These are phyloP conservation scores for Apiotrichum veenhuisii DNA, from an alignment of 1,284 basidiomycete genomes.

Conservation along the genomic window DNA sequence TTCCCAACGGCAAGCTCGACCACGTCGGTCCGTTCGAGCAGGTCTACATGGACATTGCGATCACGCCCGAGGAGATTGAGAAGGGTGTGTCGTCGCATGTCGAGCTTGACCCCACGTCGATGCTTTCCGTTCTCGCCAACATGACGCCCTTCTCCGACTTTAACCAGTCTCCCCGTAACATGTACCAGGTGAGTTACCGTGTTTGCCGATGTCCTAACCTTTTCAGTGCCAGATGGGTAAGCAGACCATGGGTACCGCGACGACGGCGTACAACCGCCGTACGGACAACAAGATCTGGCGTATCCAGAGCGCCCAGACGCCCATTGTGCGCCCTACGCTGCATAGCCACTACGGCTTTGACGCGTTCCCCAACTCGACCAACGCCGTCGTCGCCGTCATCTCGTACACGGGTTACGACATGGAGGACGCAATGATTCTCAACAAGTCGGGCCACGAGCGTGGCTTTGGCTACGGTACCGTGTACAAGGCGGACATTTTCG, in stretches of 20 bases:
- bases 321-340: constrained; percentile 84
- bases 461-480: constrained; percentile 96
- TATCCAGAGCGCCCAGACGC: constrained; percentile 90
- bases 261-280: constrained; percentile 81
- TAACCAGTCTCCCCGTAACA: constrained; percentile 69
- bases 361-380: constrained; percentile 96
- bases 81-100: constrained; percentile 78
- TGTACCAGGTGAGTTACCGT: constrained; percentile 59
- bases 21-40: constrained; percentile 97
- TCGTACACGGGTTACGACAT: constrained; percentile 99
- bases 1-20: constrained; percentile 80
- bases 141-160: constrained; percentile 79
- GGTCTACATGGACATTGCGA: constrained; percentile 98
- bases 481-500: constrained; percentile 91
- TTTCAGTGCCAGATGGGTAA: constrained; percentile 85
- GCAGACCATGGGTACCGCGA: constrained; percentile 98
- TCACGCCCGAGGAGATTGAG: constrained; percentile 84
- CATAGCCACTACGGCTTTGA: constrained; percentile 99
- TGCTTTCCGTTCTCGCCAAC: constrained; percentile 72
- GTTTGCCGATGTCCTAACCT: not conserved
- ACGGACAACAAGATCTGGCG: constrained; percentile 99
- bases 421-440: constrained; percentile 99
- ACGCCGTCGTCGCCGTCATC: constrained; percentile 97
- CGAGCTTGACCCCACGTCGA: constrained; percentile 91
- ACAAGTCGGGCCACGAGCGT: constrained; percentile 97